Evolutionary conservation across 192 early-diverging fungal genomes (phyloP), one percentile per base, ranked within the genome.

Genomic region (Coemansia erecta): DNA sequence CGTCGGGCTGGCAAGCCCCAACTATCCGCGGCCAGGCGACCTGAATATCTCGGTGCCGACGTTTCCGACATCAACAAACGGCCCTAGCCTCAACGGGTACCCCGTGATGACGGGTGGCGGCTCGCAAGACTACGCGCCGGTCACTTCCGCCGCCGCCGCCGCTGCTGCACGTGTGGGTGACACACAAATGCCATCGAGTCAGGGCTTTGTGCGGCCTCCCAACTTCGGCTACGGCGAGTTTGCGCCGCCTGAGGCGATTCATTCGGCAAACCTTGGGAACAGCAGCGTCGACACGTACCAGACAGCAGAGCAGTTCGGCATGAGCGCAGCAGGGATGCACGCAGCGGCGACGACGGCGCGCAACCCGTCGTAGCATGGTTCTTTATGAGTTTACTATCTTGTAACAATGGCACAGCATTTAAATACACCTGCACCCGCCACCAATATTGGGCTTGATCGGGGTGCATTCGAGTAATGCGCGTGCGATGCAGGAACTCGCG

Each of bases 151-250:
- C 2, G 24, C 15, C 12, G 10, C 28, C 0, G 12, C 17, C 0
- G 31, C 51, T 1, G 51, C 33, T 35, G 13, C 51, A 0, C 51
- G 51, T 28, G 31, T 53, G 1, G 17, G 31, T 28, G 51, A 15
- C 1, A 53, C 51, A 2, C 37, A 55, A 18, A 55, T 55, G 21
- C 39, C 53, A 8, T 26, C 48, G 18, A 44, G 44, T 8, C 61
- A 56, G 43, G 64, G 63, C 9, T 59, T 59, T 33, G 59, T 55
- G 49, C 56, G 63, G 2, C 59, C 60, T 37, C 64, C 63, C 8
- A 58, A 58, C 18, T 62, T 69, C 35, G 46, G 73, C 60, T 76
- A 70, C 17, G 73, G 73, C 49, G 73, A 76, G 24, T 76, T 76
- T 63, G 67, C 60, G 4, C 68, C 67, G 2, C 45, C 58, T 45